A percentile compares a stretch with the other conserved stretches of the same genome.
These are phyloP conservation scores for Sistotremastrum niveocremeum DNA, from an alignment of 768 basidiomycete species.

Conservation along the genomic window DNA sequence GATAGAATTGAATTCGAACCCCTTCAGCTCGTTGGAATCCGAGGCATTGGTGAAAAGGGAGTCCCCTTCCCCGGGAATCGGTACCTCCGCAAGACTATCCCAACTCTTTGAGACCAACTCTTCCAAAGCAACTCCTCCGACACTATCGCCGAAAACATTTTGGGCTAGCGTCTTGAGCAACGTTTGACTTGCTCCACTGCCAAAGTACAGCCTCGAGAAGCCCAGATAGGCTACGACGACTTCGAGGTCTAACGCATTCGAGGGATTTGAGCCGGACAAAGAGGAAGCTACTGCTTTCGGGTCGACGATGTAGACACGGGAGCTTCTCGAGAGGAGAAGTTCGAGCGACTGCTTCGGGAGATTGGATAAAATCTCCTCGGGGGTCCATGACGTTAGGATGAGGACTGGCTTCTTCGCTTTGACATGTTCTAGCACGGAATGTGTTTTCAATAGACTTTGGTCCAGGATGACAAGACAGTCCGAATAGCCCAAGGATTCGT, in stretches of 20 bases:
- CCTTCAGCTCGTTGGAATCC: conserved; percentile 27
- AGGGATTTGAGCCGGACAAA: conserved; percentile 18
- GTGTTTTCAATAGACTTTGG: conserved; percentile 62
- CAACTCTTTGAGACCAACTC: conserved; percentile 49
- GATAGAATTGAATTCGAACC: conserved; percentile 64
- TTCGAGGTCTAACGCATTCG: conserved; percentile 20
- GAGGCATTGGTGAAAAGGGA: conserved; percentile 16
- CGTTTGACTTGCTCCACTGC: conserved; percentile 40
- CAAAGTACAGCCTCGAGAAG: conserved; percentile 76
- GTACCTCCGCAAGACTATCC: conserved; percentile 49
- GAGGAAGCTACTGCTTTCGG: conserved; percentile 36
- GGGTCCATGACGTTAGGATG: conserved; percentile 60
- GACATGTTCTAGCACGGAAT: conserved; percentile 55
- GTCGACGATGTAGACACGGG: conserved; percentile 50
- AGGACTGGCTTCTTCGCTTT: conserved; percentile 59
- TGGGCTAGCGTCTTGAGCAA: conserved; percentile 39
- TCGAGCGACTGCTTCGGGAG: conserved; percentile 37
- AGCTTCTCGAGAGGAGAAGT: conserved; percentile 35
- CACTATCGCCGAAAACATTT: conserved; percentile 27
- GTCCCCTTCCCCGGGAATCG: conserved; percentile 20
- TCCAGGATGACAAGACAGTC: conserved; percentile 72
- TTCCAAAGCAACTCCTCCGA: conserved; percentile 35
- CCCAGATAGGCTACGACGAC: conserved; percentile 57
- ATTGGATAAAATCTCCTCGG: conserved; percentile 58
- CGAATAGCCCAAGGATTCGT: conserved; percentile 29